Evolutionary conservation across 192 early-diverging fungal genomes (phyloP).

Genomic region (Spinellus fusiger): DNA sequence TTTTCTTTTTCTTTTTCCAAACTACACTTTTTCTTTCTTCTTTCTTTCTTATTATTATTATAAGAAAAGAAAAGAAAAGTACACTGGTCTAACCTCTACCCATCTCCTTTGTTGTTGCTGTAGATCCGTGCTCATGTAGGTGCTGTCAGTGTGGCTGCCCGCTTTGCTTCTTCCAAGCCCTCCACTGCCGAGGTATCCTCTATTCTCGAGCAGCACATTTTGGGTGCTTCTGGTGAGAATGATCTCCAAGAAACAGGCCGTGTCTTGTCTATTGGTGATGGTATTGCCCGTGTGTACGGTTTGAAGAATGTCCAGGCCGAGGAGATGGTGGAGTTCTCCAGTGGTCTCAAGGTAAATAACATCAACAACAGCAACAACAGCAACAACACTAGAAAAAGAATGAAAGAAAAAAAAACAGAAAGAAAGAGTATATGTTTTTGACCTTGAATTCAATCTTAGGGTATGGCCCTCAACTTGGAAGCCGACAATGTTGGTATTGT

Average conservation of each 20-base stretch:
- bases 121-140: conserved; percentile 50
- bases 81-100: too few species aligned
- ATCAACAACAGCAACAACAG: not conserved
- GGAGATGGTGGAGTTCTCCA: conserved; percentile 99
- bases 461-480: conserved; percentile 98
- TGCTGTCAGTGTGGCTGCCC: conserved; percentile 44
- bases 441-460: conserved; percentile 40
- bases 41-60: too few species aligned
- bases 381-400: conserved; percentile 11
- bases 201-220: conserved; percentile 96
- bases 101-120: too few species aligned
- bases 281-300: conserved; percentile 99
- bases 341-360: conserved; percentile 82
- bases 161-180: conserved; percentile 52
- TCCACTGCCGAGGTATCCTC: conserved; percentile 93
- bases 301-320: conserved; percentile 98
- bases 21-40: too few species aligned
- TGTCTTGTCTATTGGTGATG: conserved; percentile 99
- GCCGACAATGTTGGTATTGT: conserved; percentile 99
- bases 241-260: conserved; percentile 98
- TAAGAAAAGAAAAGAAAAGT: too few species aligned
- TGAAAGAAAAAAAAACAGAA: conserved; percentile 27
- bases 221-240: conserved; percentile 72
- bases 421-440: not conserved
- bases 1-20: too few species aligned